Conservation (phyloP, 345 rosid species). For the Hibiscus tridactylites region DNA sequence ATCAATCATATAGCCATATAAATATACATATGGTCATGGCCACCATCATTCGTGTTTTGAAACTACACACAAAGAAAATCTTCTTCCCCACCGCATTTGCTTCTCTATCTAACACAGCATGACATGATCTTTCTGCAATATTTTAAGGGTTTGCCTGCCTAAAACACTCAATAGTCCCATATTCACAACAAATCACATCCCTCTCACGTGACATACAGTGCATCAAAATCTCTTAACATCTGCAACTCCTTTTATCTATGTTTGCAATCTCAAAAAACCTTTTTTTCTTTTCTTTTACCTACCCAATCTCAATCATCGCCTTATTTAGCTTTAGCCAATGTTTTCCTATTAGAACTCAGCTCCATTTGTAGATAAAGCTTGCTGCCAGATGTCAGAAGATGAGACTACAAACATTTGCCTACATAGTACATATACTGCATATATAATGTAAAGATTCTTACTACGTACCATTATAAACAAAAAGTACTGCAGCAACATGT, state of each 20-base stretch:
- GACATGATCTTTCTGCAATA: not conserved
- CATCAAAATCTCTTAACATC: conserved; percentile 3
- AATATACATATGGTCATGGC: not conserved
- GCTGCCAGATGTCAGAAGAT: not conserved
- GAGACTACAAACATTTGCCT: not conserved
- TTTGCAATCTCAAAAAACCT: not conserved
- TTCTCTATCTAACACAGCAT: not conserved
- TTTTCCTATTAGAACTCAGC: not conserved
- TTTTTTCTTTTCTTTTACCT: not conserved
- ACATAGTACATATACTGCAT: not conserved
- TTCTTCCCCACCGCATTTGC: not conserved
- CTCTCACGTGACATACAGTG: conserved; percentile 15
- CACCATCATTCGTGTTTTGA: conserved; percentile 2
- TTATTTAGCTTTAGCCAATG: conserved; percentile 3
- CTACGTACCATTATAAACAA: not conserved
- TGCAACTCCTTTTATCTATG: not conserved
- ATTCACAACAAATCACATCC: not conserved
- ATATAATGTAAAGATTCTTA: not conserved
- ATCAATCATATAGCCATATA: not conserved
- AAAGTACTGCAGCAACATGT: not conserved
- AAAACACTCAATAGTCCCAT: not conserved
- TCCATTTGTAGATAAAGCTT: not conserved
- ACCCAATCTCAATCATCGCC: conserved; percentile 19
- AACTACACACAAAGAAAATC: not conserved
- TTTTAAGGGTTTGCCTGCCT: not conserved